Evolutionary conservation across 2,329 filamentous ascomycete genomes (phyloP), one percentile per base, ranked within the genome.

Genomic region (Trichoderma semiorbis): DNA sequence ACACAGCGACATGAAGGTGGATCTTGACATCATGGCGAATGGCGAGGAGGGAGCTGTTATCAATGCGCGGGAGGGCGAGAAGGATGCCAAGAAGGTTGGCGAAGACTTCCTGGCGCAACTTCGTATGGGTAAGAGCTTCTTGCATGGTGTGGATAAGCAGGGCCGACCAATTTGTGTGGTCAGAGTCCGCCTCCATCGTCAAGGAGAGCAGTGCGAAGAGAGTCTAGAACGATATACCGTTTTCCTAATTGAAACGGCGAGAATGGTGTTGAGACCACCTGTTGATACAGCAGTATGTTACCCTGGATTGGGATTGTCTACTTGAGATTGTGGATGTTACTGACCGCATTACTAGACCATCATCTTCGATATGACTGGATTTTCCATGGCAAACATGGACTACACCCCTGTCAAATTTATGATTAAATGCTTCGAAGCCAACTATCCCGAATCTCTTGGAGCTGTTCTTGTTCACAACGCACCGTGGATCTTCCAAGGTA

Each of bases 391-490:
- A 18, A 99, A 99, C 82, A 98, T 99, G 96, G 96, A 99, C 81
- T 98, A 98, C 80, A 89, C 93, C 0, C 95, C 96, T 1, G 93
- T 99, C 71, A 99, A 97, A 79, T 99, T 98, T 83, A 98, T 99
- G 92, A 98, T 99, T 82, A 97, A 97, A 82, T 97, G 95, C 81
- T 99, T 99, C 79, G 96, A 99, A 84, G 96, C 96, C 73, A 98
- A 99, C 80, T 99, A 98, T 77, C 96, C 96, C 0, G 96, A 99
- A 81, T 95, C 90, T 62, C 87, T 99, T 1, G 96, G 95, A 32
- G 88, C 92, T 2, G 93, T 98, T 3, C 88, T 98, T 60, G 93
- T 99, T 47, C 96, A 99, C 85, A 97, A 97, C 81, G 91, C 96
- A 0, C 96, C 96, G 4, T 99, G 96, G 96, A 85, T 99, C 60